phyloP scores from a whole-genome alignment of 176 grass and related monocot genomes.

The Oryza glumipatula region DNA sequence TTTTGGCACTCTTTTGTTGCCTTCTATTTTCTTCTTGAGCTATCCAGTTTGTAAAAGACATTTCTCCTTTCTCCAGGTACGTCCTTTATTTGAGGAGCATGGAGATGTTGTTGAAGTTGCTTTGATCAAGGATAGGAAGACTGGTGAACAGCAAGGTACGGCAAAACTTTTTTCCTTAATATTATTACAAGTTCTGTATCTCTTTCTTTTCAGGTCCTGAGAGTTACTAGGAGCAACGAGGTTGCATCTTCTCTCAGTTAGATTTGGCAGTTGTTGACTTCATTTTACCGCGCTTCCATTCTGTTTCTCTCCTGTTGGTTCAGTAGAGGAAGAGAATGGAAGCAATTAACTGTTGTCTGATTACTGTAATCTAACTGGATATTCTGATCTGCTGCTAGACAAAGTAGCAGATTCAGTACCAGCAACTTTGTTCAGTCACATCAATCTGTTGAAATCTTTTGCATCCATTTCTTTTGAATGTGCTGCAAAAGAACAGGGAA shows the following conservation, averaged over 20 bases:
- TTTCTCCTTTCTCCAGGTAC: conserved; percentile 56
- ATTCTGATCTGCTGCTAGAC: conserved; percentile 46
- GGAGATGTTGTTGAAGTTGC: conserved; percentile 98
- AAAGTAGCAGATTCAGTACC: conserved; percentile 40
- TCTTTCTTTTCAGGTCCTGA: conserved; percentile 89
- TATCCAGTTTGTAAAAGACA: conserved; percentile 23
- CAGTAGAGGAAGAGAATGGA: conserved; percentile 66
- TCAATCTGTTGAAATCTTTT: conserved; percentile 35
- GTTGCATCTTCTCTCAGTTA: conserved; percentile 75
- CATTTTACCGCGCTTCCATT: conserved; percentile 60
- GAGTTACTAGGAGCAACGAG: conserved; percentile 75
- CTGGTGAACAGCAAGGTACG: conserved; percentile 93
- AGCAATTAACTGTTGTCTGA: conserved; percentile 42
- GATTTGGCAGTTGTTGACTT: conserved; percentile 67
- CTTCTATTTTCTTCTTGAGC: conserved; percentile 17
- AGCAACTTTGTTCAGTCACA: conserved; percentile 47
- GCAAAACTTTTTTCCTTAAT: conserved; percentile 46
- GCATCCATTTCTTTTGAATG: conserved; percentile 45
- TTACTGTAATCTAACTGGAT: conserved; percentile 52
- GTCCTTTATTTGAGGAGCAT: conserved; percentile 95
- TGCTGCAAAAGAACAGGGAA: conserved; percentile 44
- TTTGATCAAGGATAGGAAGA: conserved; percentile 97
- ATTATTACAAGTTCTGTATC: conserved; percentile 48
- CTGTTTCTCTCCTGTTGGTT: conserved; percentile 55
- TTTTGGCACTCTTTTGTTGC: conserved; percentile 1